phyloP scores from a whole-genome alignment of 164 flowering plant genomes.

The Malania oleifera region DNA sequence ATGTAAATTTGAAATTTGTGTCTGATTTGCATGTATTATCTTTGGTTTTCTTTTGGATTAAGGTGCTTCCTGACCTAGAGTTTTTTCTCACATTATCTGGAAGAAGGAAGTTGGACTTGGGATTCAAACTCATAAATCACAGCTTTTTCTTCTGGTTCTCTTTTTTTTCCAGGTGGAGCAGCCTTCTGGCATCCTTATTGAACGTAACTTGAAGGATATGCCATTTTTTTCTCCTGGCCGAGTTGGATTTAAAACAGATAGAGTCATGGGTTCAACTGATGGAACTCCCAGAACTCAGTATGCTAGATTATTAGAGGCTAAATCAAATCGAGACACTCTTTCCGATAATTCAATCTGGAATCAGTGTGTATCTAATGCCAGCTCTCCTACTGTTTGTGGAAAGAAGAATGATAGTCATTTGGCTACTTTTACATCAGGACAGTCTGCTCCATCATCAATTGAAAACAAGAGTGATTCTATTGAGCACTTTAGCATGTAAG shows the following conservation, averaged over 20 bases:
- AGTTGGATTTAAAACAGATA: constrained; percentile 29
- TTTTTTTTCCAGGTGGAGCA: constrained; percentile 28
- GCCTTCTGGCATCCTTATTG: constrained; percentile 49
- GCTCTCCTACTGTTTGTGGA: constrained; percentile 32
- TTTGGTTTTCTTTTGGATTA: too few species aligned
- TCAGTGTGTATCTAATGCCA: constrained; percentile 19
- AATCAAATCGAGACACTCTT: constrained; percentile 20
- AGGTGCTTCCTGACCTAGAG: too few species aligned
- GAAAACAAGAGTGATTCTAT: constrained; percentile 27
- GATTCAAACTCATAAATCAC: too few species aligned
- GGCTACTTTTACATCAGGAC: constrained; percentile 22
- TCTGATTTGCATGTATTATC: too few species aligned
- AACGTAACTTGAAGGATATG: constrained; percentile 42
- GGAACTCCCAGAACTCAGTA: constrained; percentile 33
- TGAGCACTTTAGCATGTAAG: constrained; percentile 62
- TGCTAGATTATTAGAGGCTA: constrained; percentile 23
- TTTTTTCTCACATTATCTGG: too few species aligned
- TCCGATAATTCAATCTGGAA: constrained; percentile 30
- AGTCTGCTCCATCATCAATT: constrained; percentile 23
- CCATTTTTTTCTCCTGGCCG: constrained; percentile 56
- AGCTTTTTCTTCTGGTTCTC: not conserved
- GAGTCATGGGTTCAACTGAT: constrained; percentile 21
- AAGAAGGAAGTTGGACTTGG: too few species aligned
- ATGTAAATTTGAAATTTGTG: too few species aligned
- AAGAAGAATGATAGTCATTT: constrained; percentile 32